Conservation (phyloP, 495 filamentous ascomycete genomes). For the Aspergillus sclerotioniger region DNA sequence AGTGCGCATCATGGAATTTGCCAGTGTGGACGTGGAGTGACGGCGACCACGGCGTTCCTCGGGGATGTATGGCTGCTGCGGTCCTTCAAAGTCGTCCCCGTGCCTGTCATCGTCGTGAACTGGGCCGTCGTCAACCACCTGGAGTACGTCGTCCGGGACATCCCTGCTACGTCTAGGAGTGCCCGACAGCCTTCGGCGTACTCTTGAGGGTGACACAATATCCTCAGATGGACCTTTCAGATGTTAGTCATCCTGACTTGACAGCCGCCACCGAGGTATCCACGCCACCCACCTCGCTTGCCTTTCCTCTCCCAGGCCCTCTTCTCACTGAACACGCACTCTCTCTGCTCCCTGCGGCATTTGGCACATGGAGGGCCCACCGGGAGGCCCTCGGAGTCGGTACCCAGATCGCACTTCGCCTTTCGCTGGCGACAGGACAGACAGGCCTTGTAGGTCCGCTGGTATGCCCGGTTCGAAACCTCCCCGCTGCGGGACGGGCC, state of each 20-base stretch:
- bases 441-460: slow-evolving; percentile 52
- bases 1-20: slow-evolving; percentile 49
- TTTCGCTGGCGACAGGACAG: slow-evolving; percentile 48
- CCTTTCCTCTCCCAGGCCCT: slow-evolving; percentile 47
- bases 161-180: slow-evolving; percentile 3
- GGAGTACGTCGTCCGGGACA: slow-evolving; percentile 6
- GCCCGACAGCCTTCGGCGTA: slow-evolving; percentile 10
- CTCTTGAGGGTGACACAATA: not conserved
- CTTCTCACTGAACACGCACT: slow-evolving; percentile 91
- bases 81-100: slow-evolving; percentile 2
- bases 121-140: not conserved
- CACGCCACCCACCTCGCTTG: slow-evolving; percentile 32
- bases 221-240: slow-evolving; percentile 11
- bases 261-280: not conserved
- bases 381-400: slow-evolving; percentile 72
- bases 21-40: slow-evolving; percentile 34
- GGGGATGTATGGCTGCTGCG: slow-evolving; percentile 3
- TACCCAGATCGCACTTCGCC: slow-evolving; percentile 46
- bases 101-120: slow-evolving; percentile 3
- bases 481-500: slow-evolving; percentile 30
- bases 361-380: slow-evolving; percentile 89
- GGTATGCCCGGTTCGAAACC: slow-evolving; percentile 37
- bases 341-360: slow-evolving; percentile 84
- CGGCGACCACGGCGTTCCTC: slow-evolving; percentile 18
- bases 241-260: not conserved